Evolutionary conservation across 106 monocot species (phyloP), one percentile per base, ranked within the genome.

Genomic region (Phalaenopsis aphrodite): DNA sequence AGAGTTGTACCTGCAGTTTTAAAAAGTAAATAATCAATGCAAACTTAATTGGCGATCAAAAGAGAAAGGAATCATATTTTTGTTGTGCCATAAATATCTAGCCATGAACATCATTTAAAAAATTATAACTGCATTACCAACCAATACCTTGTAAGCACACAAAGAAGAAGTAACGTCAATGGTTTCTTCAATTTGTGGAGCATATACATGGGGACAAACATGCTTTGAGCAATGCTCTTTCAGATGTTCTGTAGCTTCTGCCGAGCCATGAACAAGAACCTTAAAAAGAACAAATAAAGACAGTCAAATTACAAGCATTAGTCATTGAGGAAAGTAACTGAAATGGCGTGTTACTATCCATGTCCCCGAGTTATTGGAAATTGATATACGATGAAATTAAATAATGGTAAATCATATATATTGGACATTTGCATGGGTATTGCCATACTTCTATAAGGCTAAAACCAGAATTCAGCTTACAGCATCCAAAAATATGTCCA

Each of bases 91-190:
- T 69, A 14, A 37, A 30, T 12, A 38, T 42, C 9, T 74, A 74
- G 18, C 41, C 15, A 74, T 16, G 38, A 42, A 42, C 7, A 23
- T 52, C 49, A 23, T 23, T 8, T 12, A 75, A 47, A 75, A 46
- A 46, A 76, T 30, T 46, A 42, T 23, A 48, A 12, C 8, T 57
- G 37, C 30, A 56, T 19, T 80, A n/a, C 21, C 55, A 61, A 12
- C 72, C 5, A 56, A 49, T 90, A 97, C 97, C 91, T 98, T 98
- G 79, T 94, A 98, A 56, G 98, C 98, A 82, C 92, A 92, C 65
- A 98, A 82, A 89, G 94, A 94, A 84, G 98, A 98, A 64, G 98
- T 98, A 12, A 92, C 98, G 89, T 98, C 98, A 83, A 98, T 98
- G 30, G 87, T 92, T 87, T 98, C 98, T 69, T 93, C 92, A 68